Conservation (phyloP, 345 rosid species). For the Rhizophora mangle region DNA sequence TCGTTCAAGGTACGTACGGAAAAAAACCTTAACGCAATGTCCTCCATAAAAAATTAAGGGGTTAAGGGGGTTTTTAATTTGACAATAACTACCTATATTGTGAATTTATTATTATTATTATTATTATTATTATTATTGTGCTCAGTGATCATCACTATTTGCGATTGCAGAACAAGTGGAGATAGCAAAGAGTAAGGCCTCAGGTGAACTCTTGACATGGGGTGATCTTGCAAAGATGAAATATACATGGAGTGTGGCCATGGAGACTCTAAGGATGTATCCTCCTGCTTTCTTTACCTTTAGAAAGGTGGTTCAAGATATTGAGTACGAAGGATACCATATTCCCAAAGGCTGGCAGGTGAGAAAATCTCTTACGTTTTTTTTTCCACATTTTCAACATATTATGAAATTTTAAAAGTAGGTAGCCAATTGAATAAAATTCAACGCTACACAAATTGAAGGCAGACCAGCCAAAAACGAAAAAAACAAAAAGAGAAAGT, state of each 20-base stretch:
- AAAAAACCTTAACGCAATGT: neutral
- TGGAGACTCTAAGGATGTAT: constrained; percentile 33
- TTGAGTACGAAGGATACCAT: constrained; percentile 28
- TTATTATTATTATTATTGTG: neutral
- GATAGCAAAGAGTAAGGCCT: constrained; percentile 13
- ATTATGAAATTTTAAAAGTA: too few species aligned
- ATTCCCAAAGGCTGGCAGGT: constrained; percentile 45
- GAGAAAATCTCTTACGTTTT: neutral
- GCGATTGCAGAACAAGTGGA: constrained; percentile 17
- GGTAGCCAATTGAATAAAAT: too few species aligned
- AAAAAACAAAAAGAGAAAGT: too few species aligned
- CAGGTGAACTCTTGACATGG: constrained; percentile 33
- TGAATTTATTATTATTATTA: neutral
- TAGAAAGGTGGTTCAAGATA: constrained; percentile 22
- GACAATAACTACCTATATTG: neutral
- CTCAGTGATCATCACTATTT: neutral
- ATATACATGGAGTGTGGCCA: constrained; percentile 39
- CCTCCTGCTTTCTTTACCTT: constrained; percentile 26
- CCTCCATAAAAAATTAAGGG: too few species aligned
- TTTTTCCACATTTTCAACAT: too few species aligned
- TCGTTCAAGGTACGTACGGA: constrained; percentile 16
- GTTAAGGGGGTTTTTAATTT: too few species aligned
- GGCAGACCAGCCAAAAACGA: too few species aligned
- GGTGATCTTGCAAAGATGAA: constrained; percentile 35
- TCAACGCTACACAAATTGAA: too few species aligned